phyloP scores from a whole-genome alignment of 2,329 filamentous ascomycete genomes.

The Neonectria faginata region DNA sequence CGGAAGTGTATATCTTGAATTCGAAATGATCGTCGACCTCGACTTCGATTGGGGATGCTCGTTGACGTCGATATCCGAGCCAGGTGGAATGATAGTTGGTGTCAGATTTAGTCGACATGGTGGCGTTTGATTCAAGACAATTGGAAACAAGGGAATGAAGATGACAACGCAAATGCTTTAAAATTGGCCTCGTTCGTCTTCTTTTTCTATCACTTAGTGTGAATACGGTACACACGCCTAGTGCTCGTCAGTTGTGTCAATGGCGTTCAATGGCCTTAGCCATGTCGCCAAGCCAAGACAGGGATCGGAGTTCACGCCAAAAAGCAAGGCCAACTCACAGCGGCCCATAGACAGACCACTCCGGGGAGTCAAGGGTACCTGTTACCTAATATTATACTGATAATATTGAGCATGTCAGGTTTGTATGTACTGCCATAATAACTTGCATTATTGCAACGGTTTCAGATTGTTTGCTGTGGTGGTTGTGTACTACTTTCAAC shows the following conservation, averaged over 20 bases:
- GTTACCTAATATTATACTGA: background rate
- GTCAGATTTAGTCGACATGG: background rate
- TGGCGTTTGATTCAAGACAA: background rate
- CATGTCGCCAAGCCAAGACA: background rate
- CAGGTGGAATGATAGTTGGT: background rate
- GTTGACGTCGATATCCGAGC: conserved; percentile 19
- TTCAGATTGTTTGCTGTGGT: background rate
- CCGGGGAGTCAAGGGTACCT: background rate
- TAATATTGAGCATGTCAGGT: background rate
- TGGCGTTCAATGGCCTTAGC: background rate
- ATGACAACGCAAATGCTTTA: background rate
- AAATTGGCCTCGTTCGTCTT: background rate
- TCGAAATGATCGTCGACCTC: conserved; percentile 35
- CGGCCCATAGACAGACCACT: background rate
- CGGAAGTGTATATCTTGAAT: conserved; percentile 38
- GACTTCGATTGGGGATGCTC: conserved; percentile 31
- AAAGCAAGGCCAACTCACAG: too few species aligned
- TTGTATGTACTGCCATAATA: background rate
- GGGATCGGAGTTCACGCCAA: too few species aligned
- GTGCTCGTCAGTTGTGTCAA: background rate
- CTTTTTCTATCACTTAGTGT: background rate
- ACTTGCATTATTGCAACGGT: background rate
- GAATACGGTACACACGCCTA: background rate
- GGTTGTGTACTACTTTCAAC: background rate
- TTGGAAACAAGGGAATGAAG: too few species aligned